Evolutionary conservation across 2,329 filamentous ascomycete genomes (phyloP).

Genomic region (Fonsecaea erecta): DNA sequence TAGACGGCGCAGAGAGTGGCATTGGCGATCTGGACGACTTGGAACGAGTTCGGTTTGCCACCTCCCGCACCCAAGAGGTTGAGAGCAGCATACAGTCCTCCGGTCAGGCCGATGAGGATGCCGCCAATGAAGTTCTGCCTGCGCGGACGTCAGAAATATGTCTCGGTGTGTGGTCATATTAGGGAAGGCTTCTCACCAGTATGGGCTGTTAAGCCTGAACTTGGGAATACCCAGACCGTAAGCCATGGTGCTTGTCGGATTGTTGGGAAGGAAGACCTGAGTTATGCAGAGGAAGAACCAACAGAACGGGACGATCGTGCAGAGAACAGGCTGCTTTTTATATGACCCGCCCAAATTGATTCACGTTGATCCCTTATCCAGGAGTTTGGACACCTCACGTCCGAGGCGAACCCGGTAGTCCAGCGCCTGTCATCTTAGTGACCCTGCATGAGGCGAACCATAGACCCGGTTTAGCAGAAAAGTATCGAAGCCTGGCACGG

Average conservation of each 20-base stretch:
- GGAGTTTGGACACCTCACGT: not conserved
- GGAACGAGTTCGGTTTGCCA: slow-evolving; percentile 20
- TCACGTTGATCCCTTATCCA: not conserved
- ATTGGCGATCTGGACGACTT: slow-evolving; percentile 23
- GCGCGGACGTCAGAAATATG: not conserved
- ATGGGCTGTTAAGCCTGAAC: slow-evolving; percentile 3
- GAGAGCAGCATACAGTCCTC: slow-evolving; percentile 19
- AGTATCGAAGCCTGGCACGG: not conserved
- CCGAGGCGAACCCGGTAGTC: not conserved
- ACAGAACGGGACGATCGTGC: not conserved
- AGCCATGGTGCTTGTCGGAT: not conserved
- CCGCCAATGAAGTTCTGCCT: slow-evolving; percentile 20
- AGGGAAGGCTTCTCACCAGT: not conserved
- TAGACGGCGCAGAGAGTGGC: slow-evolving; percentile 25
- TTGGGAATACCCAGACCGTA: slow-evolving; percentile 1
- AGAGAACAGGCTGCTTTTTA: not conserved
- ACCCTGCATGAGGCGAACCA: not conserved
- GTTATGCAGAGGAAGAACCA: not conserved
- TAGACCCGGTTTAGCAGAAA: not conserved
- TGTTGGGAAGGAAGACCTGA: not conserved
- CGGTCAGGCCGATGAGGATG: slow-evolving; percentile 23
- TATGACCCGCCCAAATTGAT: not conserved
- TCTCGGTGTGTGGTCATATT: not conserved
- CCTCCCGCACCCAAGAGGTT: slow-evolving; percentile 29
- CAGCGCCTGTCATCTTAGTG: not conserved